Conservation (phyloP, 257 asterid genomes). For the Misopates orontium region DNA sequence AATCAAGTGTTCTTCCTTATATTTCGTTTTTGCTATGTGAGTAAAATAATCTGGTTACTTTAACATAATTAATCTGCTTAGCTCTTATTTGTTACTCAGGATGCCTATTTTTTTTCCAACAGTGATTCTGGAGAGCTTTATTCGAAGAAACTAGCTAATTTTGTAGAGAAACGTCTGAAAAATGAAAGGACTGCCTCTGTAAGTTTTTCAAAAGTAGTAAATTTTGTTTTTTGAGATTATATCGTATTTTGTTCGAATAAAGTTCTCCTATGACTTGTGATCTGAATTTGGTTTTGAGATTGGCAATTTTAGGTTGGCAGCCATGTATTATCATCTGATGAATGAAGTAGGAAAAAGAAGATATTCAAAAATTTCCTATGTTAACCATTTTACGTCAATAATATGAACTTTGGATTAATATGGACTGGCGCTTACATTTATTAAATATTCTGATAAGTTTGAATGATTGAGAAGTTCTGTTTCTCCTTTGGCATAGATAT, state of each 20-base stretch:
- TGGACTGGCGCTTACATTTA: conserved; percentile 12
- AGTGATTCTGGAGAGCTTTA: conserved; percentile 95
- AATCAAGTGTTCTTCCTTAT: not conserved
- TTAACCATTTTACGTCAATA: too few species aligned
- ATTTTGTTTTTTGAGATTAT: not conserved
- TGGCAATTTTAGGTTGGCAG: conserved; percentile 7
- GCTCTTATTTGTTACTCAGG: conserved; percentile 17
- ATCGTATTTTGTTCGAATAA: not conserved
- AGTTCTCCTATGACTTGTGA: conserved; percentile 8
- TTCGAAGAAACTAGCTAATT: conserved; percentile 84
- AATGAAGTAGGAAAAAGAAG: not conserved
- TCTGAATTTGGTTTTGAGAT: conserved; percentile 21
- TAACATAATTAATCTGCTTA: not conserved
- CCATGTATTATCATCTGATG: not conserved
- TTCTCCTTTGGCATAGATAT: conserved; percentile 64
- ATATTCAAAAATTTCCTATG: too few species aligned
- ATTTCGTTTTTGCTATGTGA: conserved; percentile 13
- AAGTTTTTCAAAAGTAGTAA: conserved; percentile 40
- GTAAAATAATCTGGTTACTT: not conserved
- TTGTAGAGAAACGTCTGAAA: conserved; percentile 93
- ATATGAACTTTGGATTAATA: not conserved
- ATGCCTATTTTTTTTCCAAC: conserved; percentile 27
- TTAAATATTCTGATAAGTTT: conserved; percentile 22
- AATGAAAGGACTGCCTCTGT: conserved; percentile 97
- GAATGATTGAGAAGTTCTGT: conserved; percentile 19